Evolutionary conservation across 2,329 filamentous ascomycete species (phyloP), one percentile per base, ranked within the genome.

Genomic region (Capronia epimyces): DNA sequence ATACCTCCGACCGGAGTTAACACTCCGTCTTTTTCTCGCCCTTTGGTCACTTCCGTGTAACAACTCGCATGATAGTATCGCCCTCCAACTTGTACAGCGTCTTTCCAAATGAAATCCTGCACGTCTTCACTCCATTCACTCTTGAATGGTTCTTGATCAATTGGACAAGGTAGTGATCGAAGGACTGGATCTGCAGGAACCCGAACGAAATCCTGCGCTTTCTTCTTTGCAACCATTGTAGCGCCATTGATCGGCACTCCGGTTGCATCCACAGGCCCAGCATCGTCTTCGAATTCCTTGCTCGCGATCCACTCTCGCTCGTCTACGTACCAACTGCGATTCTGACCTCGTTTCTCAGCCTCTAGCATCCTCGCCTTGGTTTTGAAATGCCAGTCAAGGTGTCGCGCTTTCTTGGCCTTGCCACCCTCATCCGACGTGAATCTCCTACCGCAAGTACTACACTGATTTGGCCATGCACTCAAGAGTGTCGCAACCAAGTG

Each of bases 301-400:
- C 87, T 89, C 59, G 83, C 85, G 51, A 95, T 84, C 93, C 93
- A 98, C 65, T 96, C 90, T 71, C 84, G 77, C 71, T 95, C 87
- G 63, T 94, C 88, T 43, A 95, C 83, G 66, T 95, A 96, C 89
- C 89, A 97, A 68, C 89, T 94, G 27, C 93, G 84, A 64, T 94
- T 90, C 62, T 94, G 87, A 25, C 87, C 89, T 55, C 88, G 81
- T 66, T 88, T 91, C 64, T 88, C 83, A 12, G 87, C 84, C 61
- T 97, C 91, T 2, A 83, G 83, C 70, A 94, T 88, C 40, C 89
- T 84, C 63, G 90, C 86, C 64, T 96, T 91, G 20, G 91, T 90
- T 50, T 86, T 84, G 72, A 98, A 98, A 69, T 98, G 93, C 93
- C 93, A 98, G 69, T 98, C 93, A 75, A 98, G 84, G 66, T 98